These are phyloP conservation scores for Rhododendron kiyosumense DNA, from an alignment of 148 eudicot species.

Conservation along the genomic window DNA sequence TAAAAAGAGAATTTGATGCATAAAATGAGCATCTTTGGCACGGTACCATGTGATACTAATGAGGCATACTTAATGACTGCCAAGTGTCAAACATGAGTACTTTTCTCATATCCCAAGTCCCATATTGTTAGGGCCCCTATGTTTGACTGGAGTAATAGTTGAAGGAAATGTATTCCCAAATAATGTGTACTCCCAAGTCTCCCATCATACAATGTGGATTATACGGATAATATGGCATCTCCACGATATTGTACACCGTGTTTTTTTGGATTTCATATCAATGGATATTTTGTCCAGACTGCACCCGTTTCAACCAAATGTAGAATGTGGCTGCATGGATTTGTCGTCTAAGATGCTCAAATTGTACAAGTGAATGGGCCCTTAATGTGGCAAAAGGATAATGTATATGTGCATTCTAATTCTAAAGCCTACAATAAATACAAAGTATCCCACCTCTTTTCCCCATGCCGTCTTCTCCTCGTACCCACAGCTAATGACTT, in stretches of 20 bases:
- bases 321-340: neutral
- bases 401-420: neutral
- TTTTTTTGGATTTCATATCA: neutral
- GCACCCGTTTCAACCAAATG: neutral
- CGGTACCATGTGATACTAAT: neutral
- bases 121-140: neutral
- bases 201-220: neutral
- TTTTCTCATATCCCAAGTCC: neutral
- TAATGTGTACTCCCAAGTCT: neutral
- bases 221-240: neutral
- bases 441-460: constrained; percentile 56
- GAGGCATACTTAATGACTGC: neutral
- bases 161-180: neutral
- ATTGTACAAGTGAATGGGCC: neutral
- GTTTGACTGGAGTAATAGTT: neutral
- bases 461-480: constrained; percentile 99
- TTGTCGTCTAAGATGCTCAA: neutral
- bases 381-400: neutral
- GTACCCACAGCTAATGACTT: constrained; percentile 93
- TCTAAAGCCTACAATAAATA: neutral
- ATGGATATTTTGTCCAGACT: neutral
- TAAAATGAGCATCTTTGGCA: neutral
- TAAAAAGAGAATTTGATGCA: neutral
- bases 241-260: neutral
- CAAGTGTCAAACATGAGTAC: neutral